Evolutionary conservation across 768 basidiomycete genomes (phyloP).

Genomic region (Boletus sensibilis): DNA sequence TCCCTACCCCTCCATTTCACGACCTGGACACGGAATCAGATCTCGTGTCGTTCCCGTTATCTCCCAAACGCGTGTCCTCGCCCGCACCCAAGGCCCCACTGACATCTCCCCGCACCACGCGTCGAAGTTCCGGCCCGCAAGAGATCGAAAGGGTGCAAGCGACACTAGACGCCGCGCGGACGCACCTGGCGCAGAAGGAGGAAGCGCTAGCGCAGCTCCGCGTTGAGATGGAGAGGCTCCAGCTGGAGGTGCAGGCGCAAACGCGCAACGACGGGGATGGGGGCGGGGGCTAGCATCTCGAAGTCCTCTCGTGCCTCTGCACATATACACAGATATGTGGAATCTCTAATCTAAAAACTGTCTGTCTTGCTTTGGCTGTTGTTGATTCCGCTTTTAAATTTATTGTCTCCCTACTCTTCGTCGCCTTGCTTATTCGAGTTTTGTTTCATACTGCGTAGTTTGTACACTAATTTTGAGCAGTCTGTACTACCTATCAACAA

Average conservation of each 20-base stretch:
- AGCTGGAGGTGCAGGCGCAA: conserved; percentile 5
- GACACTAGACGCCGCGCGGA: conserved; percentile 21
- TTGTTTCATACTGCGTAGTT: background rate
- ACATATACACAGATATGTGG: too few relatives aligned
- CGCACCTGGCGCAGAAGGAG: conserved; percentile 25
- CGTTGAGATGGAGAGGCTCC: conserved; percentile 23
- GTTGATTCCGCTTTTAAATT: background rate
- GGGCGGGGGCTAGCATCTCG: background rate
- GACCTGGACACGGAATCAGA: conserved; percentile 7
- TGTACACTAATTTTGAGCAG: background rate
- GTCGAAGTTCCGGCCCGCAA: conserved; percentile 9
- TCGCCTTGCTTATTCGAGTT: background rate
- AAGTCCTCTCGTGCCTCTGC: background rate
- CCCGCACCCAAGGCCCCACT: conserved; percentile 1
- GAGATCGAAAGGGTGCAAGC: conserved; percentile 25
- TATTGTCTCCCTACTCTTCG: background rate
- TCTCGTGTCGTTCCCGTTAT: conserved; percentile 19
- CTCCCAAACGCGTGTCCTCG: conserved; percentile 21
- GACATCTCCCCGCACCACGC: background rate
- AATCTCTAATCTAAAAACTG: background rate
- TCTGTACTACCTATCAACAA: background rate
- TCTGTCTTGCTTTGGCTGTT: background rate
- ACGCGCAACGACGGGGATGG: background rate
- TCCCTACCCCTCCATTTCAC: conserved; percentile 1
- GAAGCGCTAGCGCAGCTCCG: conserved; percentile 20